Conservation (phyloP, 2,329 filamentous ascomycete genomes). For the Didymella lethalis region DNA sequence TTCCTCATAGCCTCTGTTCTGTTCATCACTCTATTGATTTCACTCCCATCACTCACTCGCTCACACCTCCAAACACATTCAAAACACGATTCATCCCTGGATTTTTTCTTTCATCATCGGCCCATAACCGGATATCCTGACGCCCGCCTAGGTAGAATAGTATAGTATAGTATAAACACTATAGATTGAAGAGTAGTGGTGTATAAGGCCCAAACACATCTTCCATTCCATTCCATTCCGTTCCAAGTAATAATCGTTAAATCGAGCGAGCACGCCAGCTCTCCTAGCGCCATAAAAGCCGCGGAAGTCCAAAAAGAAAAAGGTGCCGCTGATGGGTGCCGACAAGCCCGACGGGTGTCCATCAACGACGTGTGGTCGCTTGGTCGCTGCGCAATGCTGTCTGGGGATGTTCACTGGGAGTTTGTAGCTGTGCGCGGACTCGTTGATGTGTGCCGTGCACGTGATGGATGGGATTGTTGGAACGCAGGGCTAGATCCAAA, state of each 20-base stretch:
- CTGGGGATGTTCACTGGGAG: conserved; percentile 14
- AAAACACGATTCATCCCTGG: background rate
- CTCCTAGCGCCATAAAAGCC: background rate
- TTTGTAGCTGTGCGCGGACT: background rate
- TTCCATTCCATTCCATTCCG: conserved; percentile 2
- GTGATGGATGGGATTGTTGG: conserved; percentile 5
- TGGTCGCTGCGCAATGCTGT: conserved; percentile 16
- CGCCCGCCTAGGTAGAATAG: conserved; percentile 31
- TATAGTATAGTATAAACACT: conserved; percentile 39
- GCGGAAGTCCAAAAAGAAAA: conserved; percentile 7
- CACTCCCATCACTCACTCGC: too few relatives aligned
- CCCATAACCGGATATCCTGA: conserved; percentile 12
- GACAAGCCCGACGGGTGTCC: background rate
- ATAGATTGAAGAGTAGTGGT: conserved; percentile 29
- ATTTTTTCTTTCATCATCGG: conserved; percentile 13
- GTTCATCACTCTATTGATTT: too few relatives aligned
- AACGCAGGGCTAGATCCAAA: conserved; percentile 9
- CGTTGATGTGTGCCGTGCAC: conserved; percentile 7
- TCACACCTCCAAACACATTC: too few relatives aligned
- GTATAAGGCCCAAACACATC: conserved; percentile 35
- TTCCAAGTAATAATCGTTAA: background rate
- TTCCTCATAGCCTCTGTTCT: too few relatives aligned
- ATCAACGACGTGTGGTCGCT: conserved; percentile 2
- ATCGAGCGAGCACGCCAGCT: background rate
- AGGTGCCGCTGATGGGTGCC: conserved; percentile 1